Evolutionary conservation across 176 grass and related monocot species (phyloP).

Genomic region (Calamus simplicifolius): DNA sequence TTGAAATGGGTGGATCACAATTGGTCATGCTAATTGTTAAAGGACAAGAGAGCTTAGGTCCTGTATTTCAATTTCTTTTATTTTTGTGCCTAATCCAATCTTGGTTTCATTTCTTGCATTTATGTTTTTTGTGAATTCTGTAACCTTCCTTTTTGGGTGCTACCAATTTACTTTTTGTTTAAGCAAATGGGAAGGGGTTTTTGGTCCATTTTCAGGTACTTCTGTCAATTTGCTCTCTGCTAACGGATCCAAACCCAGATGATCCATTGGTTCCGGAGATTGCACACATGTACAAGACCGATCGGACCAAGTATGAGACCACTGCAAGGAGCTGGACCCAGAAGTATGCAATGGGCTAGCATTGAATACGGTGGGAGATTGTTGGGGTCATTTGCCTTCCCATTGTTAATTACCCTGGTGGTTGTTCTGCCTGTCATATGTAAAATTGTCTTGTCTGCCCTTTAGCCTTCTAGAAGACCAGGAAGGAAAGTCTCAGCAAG

Average conservation of each 20-base stretch:
- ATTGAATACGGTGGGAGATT: not conserved
- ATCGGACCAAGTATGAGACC: constrained; percentile 61
- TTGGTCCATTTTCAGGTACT: constrained; percentile 26
- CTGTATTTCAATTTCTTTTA: too few species aligned
- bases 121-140: too few species aligned
- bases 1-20: too few species aligned
- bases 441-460: too few species aligned
- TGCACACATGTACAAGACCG: constrained; percentile 72
- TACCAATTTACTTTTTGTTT: not conserved
- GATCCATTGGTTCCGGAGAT: constrained; percentile 75
- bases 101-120: too few species aligned
- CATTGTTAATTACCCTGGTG: not conserved
- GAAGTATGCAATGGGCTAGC: constrained; percentile 54
- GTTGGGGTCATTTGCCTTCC: not conserved
- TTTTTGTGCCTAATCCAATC: too few species aligned
- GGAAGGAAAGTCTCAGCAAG: too few species aligned
- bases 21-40: too few species aligned
- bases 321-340: constrained; percentile 69
- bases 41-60: too few species aligned
- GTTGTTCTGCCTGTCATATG: not conserved
- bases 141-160: too few species aligned
- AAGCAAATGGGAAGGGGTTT: not conserved
- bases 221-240: constrained; percentile 66
- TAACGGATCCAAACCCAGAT: constrained; percentile 63
- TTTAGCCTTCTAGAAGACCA: too few species aligned